phyloP scores from a whole-genome alignment of 768 basidiomycete species.

The Harrya chromipes region DNA sequence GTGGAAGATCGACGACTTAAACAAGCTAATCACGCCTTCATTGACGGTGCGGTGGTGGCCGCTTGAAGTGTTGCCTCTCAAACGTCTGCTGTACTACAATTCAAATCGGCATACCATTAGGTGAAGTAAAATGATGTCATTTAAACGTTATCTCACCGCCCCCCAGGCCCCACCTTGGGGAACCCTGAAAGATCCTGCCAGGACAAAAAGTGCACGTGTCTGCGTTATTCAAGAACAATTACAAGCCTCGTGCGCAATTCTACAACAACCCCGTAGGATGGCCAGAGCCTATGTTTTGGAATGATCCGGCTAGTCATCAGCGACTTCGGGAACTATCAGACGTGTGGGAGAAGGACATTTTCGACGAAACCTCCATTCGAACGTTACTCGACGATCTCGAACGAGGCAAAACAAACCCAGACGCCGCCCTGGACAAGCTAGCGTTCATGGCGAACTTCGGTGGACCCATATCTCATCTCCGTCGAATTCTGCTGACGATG shows the following conservation, averaged over 20 bases:
- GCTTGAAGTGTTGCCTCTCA: slow-evolving; percentile 24
- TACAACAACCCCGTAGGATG: slow-evolving; percentile 19
- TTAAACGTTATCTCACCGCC: slow-evolving; percentile 4
- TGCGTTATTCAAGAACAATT: slow-evolving; percentile 28
- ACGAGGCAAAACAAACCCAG: slow-evolving; percentile 13
- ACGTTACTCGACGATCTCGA: slow-evolving; percentile 20
- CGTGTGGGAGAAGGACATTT: slow-evolving; percentile 31
- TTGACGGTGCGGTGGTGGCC: slow-evolving; percentile 20
- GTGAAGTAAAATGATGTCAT: slow-evolving; percentile 5
- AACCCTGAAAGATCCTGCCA: slow-evolving; percentile 23
- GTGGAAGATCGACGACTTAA: slow-evolving; percentile 29
- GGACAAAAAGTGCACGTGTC: slow-evolving; percentile 34
- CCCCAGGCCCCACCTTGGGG: slow-evolving; percentile 26
- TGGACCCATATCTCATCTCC: not conserved
- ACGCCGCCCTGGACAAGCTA: slow-evolving; percentile 22
- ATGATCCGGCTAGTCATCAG: slow-evolving; percentile 20
- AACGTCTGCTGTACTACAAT: slow-evolving; percentile 28
- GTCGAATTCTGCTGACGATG: not conserved
- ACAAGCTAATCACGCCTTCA: slow-evolving; percentile 20
- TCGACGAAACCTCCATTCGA: slow-evolving; percentile 19
- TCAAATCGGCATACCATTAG: slow-evolving; percentile 19
- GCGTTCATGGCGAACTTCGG: slow-evolving; percentile 32
- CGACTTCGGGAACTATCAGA: slow-evolving; percentile 15
- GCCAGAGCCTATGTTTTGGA: slow-evolving; percentile 32
- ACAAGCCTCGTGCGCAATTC: slow-evolving; percentile 26